These are phyloP conservation scores for Claviceps spartinae DNA, from an alignment of 2,329 filamentous ascomycete species.

Conservation along the genomic window DNA sequence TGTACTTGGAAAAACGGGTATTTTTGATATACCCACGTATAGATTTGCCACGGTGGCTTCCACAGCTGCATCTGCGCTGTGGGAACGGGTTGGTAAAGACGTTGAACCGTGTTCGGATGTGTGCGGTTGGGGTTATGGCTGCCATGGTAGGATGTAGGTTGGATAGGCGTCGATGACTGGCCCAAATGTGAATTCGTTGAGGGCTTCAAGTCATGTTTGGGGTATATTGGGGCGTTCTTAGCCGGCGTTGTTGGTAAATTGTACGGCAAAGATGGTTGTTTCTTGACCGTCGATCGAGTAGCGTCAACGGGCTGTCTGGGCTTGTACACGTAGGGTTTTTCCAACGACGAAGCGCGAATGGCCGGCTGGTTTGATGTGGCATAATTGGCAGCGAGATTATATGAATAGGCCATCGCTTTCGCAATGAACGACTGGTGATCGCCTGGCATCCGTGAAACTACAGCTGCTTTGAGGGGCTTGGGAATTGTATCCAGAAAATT, in stretches of 20 bases:
- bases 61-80: constrained; percentile 9
- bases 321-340: constrained; percentile 42
- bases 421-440: constrained; percentile 5
- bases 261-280: constrained; percentile 14
- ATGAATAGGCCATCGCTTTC: constrained; percentile 9
- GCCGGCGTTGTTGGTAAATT: background rate
- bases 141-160: background rate
- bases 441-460: constrained; percentile 11
- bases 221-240: constrained; percentile 1
- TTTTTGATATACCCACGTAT: constrained; percentile 34
- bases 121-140: background rate
- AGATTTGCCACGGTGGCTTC: constrained; percentile 21
- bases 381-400: constrained; percentile 4
- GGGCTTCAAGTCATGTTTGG: constrained; percentile 8
- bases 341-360: constrained; percentile 17
- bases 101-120: constrained; percentile 3
- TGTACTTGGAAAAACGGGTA: constrained; percentile 47
- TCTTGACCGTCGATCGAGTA: constrained; percentile 8
- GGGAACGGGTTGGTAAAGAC: background rate
- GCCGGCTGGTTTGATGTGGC: background rate
- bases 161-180: background rate
- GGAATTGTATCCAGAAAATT: constrained; percentile 61
- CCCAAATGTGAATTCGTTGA: background rate
- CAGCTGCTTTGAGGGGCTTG: constrained; percentile 31
- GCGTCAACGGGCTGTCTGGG: constrained; percentile 22